Evolutionary conservation across 768 basidiomycete species (phyloP).

Genomic region (Leccinum arenicola): DNA sequence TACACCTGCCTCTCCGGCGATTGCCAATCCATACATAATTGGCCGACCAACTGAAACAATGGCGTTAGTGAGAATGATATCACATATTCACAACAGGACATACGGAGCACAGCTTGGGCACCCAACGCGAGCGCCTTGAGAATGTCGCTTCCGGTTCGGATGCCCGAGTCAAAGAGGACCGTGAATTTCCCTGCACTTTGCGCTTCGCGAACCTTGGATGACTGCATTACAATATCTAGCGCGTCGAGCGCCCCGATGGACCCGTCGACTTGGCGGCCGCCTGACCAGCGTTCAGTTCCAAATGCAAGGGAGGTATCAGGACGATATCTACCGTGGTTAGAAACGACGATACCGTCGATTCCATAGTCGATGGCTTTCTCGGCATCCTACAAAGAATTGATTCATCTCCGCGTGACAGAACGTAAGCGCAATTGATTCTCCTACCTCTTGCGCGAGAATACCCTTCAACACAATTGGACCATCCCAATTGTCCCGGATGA

Average conservation of each 20-base stretch:
- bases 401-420: neutral
- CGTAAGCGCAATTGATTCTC: neutral
- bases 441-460: slow-evolving; percentile 29
- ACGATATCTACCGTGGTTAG: slow-evolving; percentile 63
- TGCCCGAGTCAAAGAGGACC: slow-evolving; percentile 65
- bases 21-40: slow-evolving; percentile 47
- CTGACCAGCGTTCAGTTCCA: slow-evolving; percentile 30
- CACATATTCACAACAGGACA: slow-evolving; percentile 9
- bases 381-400: slow-evolving; percentile 32
- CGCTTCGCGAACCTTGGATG: slow-evolving; percentile 52
- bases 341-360: slow-evolving; percentile 73
- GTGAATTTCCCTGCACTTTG: slow-evolving; percentile 60
- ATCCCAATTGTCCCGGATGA: slow-evolving; percentile 46
- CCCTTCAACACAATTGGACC: slow-evolving; percentile 50
- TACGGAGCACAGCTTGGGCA: slow-evolving; percentile 49
- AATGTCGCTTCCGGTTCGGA: slow-evolving; percentile 53
- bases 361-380: slow-evolving; percentile 61
- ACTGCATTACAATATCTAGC: slow-evolving; percentile 65
- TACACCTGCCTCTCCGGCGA: slow-evolving; percentile 47
- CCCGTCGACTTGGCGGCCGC: slow-evolving; percentile 77
- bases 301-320: neutral
- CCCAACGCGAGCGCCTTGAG: slow-evolving; percentile 57
- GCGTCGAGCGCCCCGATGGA: slow-evolving; percentile 71
- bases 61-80: neutral
- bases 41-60: slow-evolving; percentile 36